phyloP scores from a whole-genome alignment of 345 rosid genomes.

The Isatis tinctoria region DNA sequence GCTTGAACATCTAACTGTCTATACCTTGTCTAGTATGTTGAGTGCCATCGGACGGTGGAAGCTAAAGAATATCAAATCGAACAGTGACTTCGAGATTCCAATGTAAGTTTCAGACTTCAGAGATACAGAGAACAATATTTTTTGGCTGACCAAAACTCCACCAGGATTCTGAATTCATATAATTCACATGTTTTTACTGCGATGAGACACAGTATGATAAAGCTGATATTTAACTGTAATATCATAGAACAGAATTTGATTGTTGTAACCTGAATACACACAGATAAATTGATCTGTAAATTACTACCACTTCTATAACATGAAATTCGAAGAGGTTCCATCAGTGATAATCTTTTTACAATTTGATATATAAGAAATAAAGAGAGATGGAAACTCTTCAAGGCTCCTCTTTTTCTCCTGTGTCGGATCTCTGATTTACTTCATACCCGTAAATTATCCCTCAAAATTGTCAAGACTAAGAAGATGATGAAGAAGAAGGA shows the following conservation, averaged over 20 bases:
- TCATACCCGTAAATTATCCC: not conserved
- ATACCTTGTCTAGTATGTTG: not conserved
- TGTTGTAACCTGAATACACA: not conserved
- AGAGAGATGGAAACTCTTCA: not conserved
- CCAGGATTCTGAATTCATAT: not conserved
- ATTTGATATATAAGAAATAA: not conserved
- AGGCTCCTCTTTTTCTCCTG: not conserved
- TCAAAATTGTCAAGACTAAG: not conserved
- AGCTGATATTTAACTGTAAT: not conserved
- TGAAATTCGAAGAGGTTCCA: not conserved
- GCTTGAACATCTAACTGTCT: not conserved
- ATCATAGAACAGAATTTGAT: not conserved
- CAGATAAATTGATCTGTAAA: not conserved
- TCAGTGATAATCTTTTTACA: slow-evolving; percentile 2
- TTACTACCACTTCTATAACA: not conserved
- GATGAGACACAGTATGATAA: not conserved
- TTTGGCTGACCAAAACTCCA: not conserved
- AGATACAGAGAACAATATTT: not conserved
- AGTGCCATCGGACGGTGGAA: not conserved
- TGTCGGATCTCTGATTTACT: not conserved
- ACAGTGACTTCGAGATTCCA: not conserved
- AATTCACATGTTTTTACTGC: not conserved
- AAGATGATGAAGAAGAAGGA: slow-evolving; percentile 5
- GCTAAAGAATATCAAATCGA: not conserved
- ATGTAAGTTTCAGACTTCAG: not conserved